These are phyloP conservation scores for Aspergillus ruber DNA, from an alignment of 2,329 filamentous ascomycete genomes.

Conservation along the genomic window DNA sequence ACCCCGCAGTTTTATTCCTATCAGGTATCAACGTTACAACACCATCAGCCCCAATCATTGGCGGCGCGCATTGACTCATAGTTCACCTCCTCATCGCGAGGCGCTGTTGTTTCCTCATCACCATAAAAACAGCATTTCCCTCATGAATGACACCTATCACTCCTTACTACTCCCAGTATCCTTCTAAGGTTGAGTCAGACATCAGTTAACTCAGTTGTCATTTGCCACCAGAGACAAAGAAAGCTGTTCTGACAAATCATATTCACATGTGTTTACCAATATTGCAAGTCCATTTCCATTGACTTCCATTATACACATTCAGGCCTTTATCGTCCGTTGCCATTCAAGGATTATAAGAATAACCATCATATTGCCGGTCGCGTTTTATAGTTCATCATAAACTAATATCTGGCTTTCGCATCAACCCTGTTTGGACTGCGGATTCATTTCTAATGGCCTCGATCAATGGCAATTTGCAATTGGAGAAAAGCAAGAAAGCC, in stretches of 20 bases:
- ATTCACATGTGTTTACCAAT: constrained; percentile 17
- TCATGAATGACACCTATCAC: constrained; percentile 1
- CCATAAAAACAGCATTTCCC: constrained; percentile 2
- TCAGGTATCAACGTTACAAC: constrained; percentile 12
- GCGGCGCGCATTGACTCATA: constrained; percentile 18
- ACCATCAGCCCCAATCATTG: constrained; percentile 9
- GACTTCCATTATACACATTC: constrained; percentile 19
- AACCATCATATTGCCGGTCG: background rate
- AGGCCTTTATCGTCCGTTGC: constrained; percentile 15
- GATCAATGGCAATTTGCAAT: constrained; percentile 15
- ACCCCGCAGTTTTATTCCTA: constrained; percentile 20
- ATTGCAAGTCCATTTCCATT: constrained; percentile 19
- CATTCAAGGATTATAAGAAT: constrained; percentile 2
- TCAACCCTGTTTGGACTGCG: background rate
- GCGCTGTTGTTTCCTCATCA: background rate
- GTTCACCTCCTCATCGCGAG: constrained; percentile 4
- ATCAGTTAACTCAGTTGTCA: constrained; percentile 8
- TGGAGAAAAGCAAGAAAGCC: constrained; percentile 17
- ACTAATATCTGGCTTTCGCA: background rate
- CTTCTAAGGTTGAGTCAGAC: background rate
- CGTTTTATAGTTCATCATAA: background rate
- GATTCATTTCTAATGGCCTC: constrained; percentile 20
- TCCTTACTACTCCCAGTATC: background rate
- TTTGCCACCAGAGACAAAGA: constrained; percentile 18
- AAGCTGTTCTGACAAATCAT: constrained; percentile 19